Conservation (phyloP, 306 rosid species). For the Chamaecrista fasciculata region DNA sequence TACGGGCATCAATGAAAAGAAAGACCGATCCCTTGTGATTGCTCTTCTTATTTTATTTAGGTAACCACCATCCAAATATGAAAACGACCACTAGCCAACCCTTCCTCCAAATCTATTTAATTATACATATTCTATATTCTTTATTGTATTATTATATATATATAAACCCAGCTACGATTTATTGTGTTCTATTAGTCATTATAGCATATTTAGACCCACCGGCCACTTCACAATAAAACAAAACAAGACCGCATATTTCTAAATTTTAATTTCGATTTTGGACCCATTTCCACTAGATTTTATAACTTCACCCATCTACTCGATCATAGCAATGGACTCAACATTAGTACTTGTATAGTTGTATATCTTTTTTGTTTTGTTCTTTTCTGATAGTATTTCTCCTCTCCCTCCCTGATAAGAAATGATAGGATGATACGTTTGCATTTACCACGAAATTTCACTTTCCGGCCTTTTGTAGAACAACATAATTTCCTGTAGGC, state of each 20-base stretch:
- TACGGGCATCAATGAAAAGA: slow-evolving; percentile 30
- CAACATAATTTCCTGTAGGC: slow-evolving; percentile 46
- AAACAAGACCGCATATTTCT: slow-evolving; percentile 24
- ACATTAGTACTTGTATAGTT: slow-evolving; percentile 38
- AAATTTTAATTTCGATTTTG: slow-evolving; percentile 38
- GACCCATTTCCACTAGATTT: slow-evolving; percentile 46
- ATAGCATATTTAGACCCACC: slow-evolving; percentile 50
- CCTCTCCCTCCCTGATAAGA: slow-evolving; percentile 16
- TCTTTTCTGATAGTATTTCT: slow-evolving; percentile 26
- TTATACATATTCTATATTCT: neutral
- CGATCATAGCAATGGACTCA: slow-evolving; percentile 34
- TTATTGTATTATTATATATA: slow-evolving; percentile 21
- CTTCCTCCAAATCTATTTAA: slow-evolving; percentile 36
- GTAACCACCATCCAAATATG: slow-evolving; percentile 67
- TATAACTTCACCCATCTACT: slow-evolving; percentile 42
- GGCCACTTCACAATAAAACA: slow-evolving; percentile 55
- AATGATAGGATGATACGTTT: slow-evolving; percentile 33
- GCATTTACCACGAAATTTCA: slow-evolving; percentile 51
- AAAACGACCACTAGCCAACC: slow-evolving; percentile 87
- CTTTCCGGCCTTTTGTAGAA: slow-evolving; percentile 58
- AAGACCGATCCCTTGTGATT: slow-evolving; percentile 39
- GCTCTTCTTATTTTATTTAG: slow-evolving; percentile 42
- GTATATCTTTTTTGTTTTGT: slow-evolving; percentile 35
- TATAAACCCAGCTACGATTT: slow-evolving; percentile 22
- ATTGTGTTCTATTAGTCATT: slow-evolving; percentile 37